Conservation (phyloP, 139 green algal genomes). For the Ostreobium quekettii region DNA sequence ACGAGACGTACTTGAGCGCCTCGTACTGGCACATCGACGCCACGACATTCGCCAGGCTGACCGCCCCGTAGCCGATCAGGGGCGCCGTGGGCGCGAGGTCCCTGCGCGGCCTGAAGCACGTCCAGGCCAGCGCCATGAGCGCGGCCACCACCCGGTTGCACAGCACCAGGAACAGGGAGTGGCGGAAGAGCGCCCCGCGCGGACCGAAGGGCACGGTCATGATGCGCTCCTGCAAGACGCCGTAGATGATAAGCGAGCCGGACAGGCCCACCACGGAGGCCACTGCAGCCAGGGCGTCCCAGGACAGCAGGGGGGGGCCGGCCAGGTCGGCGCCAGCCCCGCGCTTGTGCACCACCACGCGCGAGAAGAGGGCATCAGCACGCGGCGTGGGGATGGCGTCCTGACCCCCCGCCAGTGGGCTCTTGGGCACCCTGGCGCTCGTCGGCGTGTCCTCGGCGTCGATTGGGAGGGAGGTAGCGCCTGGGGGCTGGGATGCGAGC, state of each 20-base stretch:
- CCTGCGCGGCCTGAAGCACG: constrained; percentile 32
- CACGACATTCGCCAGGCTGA: constrained; percentile 72
- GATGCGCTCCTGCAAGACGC: constrained; percentile 65
- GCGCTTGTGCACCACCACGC: no score
- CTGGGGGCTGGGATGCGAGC: no score
- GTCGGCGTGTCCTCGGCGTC: no score
- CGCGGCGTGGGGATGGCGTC: no score
- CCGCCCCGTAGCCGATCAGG: constrained; percentile 54
- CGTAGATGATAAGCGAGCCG: constrained; percentile 24
- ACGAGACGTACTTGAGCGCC: constrained; percentile 83
- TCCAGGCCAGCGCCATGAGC: constrained; percentile 30
- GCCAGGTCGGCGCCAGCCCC: no score
- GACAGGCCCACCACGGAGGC: constrained; percentile 18
- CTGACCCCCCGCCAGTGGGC: no score
- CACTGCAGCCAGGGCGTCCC: no score
- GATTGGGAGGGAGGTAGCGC: no score
- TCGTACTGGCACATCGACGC: constrained; percentile 89
- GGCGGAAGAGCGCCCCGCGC: constrained; percentile 53
- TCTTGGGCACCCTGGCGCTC: no score
- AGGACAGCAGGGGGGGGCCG: no score
- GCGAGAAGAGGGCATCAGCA: no score
- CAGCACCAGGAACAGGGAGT: constrained; percentile 78
- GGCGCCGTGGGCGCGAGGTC: constrained; percentile 45
- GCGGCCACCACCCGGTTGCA: constrained; percentile 65
- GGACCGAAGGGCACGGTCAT: constrained; percentile 57